Percentiles rank a stretch among this genome's conserved stretches.
Conservation (phyloP, 1,139 yeast genomes). For the Chernovozyma aurita region DNA sequence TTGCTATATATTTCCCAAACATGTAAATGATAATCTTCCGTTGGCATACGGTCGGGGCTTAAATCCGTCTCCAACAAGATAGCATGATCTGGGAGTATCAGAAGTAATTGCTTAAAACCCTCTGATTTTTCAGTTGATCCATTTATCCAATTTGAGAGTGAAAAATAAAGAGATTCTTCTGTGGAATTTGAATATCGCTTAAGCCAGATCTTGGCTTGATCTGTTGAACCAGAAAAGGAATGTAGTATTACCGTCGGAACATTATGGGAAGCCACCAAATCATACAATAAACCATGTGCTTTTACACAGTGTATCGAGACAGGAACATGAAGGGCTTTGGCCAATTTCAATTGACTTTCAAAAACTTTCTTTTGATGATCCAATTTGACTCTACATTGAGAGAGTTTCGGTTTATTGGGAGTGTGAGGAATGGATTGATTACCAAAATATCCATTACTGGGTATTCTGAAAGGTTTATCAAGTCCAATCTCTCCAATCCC, state of each 20-base stretch:
- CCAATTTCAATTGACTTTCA: slow-evolving; percentile 47
- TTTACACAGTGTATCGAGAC: slow-evolving; percentile 85
- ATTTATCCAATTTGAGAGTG: slow-evolving; percentile 63
- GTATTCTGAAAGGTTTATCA: slow-evolving; percentile 72
- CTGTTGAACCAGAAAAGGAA: slow-evolving; percentile 81
- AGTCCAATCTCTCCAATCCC: slow-evolving; percentile 89
- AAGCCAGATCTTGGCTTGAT: slow-evolving; percentile 57
- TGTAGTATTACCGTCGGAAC: slow-evolving; percentile 57
- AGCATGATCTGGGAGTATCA: slow-evolving; percentile 14
- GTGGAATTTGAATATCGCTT: slow-evolving; percentile 18
- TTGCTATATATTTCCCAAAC: slow-evolving; percentile 16
- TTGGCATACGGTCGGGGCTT: slow-evolving; percentile 24
- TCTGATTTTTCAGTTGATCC: slow-evolving; percentile 22
- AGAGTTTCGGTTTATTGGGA: slow-evolving; percentile 18
- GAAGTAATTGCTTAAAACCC: slow-evolving; percentile 22
- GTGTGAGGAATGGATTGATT: slow-evolving; percentile 13
- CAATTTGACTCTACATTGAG: slow-evolving; percentile 49
- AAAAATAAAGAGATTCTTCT: slow-evolving; percentile 36
- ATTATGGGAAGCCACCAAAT: slow-evolving; percentile 26
- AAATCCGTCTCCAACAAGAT: slow-evolving; percentile 37
- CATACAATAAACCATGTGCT: slow-evolving; percentile 59
- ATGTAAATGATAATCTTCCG: slow-evolving; percentile 16
- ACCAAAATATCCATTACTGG: slow-evolving; percentile 55
- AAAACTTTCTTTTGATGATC: slow-evolving; percentile 63
- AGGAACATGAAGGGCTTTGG: slow-evolving; percentile 42